phyloP scores from a whole-genome alignment of 2,329 filamentous ascomycete genomes.

The Fonsecaea pedrosoi region DNA sequence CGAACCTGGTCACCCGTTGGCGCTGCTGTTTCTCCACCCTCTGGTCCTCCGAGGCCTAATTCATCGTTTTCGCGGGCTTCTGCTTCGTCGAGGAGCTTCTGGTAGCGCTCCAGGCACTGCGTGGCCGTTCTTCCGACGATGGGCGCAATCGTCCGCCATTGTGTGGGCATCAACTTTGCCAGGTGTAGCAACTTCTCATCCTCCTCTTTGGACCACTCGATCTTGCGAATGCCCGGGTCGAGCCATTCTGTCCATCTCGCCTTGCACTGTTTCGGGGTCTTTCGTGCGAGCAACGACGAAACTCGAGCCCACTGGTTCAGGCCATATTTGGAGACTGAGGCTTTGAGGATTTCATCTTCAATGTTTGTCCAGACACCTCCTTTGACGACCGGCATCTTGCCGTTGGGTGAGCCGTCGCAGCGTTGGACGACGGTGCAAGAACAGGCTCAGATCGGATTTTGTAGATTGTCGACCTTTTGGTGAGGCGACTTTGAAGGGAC shows the following conservation, averaged over 20 bases:
- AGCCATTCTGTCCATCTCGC: conserved; percentile 98
- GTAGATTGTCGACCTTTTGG: not conserved
- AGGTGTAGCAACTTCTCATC: conserved; percentile 96
- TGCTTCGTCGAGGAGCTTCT: conserved; percentile 93
- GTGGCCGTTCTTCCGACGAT: conserved; percentile 96
- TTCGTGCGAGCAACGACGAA: conserved; percentile 93
- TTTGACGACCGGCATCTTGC: conserved; percentile 69
- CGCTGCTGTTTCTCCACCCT: conserved; percentile 83
- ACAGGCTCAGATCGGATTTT: not conserved
- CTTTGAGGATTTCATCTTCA: conserved; percentile 96
- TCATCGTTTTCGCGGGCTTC: conserved; percentile 84
- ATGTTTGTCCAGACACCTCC: conserved; percentile 74
- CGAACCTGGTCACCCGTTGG: conserved; percentile 93
- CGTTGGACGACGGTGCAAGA: not conserved
- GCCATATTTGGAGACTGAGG: conserved; percentile 91
- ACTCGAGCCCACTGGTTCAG: conserved; percentile 98
- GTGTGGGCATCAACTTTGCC: conserved; percentile 97
- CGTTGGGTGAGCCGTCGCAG: not conserved
- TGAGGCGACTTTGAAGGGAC: conserved; percentile 15
- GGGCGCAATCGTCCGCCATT: conserved; percentile 98
- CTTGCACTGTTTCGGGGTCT: conserved; percentile 99
- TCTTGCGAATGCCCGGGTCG: conserved; percentile 96
- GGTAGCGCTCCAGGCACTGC: conserved; percentile 95
- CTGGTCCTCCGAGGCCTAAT: conserved; percentile 81
- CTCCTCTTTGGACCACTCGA: conserved; percentile 98